Evolutionary conservation across 2,329 filamentous ascomycete species (phyloP).

Genomic region (Dactylellina cionopaga): DNA sequence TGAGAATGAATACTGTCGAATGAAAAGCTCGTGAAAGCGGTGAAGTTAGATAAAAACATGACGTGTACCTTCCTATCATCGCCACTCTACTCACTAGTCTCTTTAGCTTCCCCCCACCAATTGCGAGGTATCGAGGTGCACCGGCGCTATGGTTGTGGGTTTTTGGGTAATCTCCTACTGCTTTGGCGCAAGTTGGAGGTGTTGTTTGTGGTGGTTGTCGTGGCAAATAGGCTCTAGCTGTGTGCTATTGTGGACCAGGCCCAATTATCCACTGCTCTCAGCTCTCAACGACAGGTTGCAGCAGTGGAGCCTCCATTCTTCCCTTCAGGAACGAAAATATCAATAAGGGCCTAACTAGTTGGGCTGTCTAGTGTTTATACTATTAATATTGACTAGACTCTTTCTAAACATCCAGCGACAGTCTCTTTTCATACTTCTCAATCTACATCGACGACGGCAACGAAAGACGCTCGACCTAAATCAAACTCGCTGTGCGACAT

Average conservation of each 20-base stretch:
- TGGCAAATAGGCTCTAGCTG: conserved; percentile 5
- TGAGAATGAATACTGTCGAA: too few species aligned
- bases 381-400: neutral
- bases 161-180: neutral
- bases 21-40: too few species aligned
- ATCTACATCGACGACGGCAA: too few species aligned
- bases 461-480: neutral
- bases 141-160: too few species aligned
- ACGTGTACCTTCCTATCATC: too few species aligned
- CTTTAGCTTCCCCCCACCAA: neutral
- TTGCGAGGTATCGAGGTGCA: too few species aligned
- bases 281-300: neutral
- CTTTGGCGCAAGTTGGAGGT: too few species aligned
- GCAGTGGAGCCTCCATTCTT: neutral
- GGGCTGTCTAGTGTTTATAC: neutral
- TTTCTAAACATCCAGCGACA: too few species aligned
- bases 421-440: too few species aligned
- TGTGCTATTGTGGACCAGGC: conserved; percentile 10
- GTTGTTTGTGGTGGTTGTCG: conserved; percentile 4
- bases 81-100: neutral
- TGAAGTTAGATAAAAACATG: too few species aligned
- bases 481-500: conserved; percentile 6
- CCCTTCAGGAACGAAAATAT: neutral
- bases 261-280: too few species aligned
- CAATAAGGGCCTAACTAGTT: neutral